Percentiles rank a stretch among this genome's conserved stretches.
Evolutionary conservation across 139 green algal species (phyloP).

Genomic region (Ulvella scutata): DNA sequence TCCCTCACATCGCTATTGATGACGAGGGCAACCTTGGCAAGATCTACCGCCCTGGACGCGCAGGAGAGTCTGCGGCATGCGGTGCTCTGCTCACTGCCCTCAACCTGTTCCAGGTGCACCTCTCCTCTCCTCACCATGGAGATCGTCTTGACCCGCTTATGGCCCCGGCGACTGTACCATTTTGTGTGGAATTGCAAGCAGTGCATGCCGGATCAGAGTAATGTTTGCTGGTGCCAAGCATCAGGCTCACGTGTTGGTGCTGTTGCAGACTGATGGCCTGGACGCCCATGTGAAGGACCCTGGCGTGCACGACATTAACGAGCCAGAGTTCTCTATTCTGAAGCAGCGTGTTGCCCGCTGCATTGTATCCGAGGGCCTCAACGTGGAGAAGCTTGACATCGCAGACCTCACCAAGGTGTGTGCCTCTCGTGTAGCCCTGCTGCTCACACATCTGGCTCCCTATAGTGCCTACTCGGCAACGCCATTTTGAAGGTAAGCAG

Average conservation of each 20-base stretch:
- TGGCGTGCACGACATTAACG: slow-evolving; percentile 44
- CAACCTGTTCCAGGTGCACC: neutral
- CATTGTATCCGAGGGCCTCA: slow-evolving; percentile 23
- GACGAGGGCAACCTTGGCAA: slow-evolving; percentile 33
- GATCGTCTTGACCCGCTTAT: too few species aligned
- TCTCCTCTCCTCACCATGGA: too few species aligned
- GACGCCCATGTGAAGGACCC: neutral
- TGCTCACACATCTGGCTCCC: too few species aligned
- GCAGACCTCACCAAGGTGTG: neutral
- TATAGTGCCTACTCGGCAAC: too few species aligned
- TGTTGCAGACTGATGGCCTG: slow-evolving; percentile 2
- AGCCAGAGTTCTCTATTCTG: slow-evolving; percentile 52
- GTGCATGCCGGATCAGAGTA: neutral
- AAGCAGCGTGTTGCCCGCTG: slow-evolving; percentile 41
- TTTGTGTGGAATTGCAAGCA: neutral
- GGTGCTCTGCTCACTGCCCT: slow-evolving; percentile 45
- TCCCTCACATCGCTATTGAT: slow-evolving; percentile 77
- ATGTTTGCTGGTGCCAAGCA: neutral
- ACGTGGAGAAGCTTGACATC: slow-evolving; percentile 1
- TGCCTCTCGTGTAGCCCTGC: too few species aligned
- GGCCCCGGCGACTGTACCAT: too few species aligned
- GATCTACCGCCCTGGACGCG: slow-evolving; percentile 40
- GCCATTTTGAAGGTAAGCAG: slow-evolving; percentile 13
- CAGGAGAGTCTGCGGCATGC: slow-evolving; percentile 45
- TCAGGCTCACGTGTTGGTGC: neutral